Conservation (phyloP, 176 grass and related monocot species). For the Secale cereale region DNA sequence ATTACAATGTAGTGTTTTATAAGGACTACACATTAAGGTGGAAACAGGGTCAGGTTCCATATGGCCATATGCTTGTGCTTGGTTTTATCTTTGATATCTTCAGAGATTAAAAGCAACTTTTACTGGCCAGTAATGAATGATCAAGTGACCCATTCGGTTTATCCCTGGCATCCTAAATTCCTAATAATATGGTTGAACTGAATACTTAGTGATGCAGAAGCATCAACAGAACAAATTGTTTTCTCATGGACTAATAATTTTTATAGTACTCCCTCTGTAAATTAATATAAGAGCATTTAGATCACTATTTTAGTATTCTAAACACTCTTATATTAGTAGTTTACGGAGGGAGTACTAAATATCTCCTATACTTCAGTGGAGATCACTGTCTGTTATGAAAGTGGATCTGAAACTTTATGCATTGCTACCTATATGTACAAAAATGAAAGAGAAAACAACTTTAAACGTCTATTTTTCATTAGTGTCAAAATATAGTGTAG, state of each 20-base stretch:
- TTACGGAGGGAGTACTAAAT: too few relatives aligned
- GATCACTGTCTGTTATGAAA: neutral
- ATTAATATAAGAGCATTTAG: too few relatives aligned
- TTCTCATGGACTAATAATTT: neutral
- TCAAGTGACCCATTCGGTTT: neutral
- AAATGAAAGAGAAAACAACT: neutral
- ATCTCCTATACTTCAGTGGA: neutral
- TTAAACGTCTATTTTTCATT: neutral
- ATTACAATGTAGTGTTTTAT: neutral
- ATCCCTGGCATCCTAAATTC: neutral
- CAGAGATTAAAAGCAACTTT: neutral
- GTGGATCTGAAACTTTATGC: neutral
- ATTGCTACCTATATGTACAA: neutral
- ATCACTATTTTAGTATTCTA: too few relatives aligned
- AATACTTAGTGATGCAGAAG: neutral
- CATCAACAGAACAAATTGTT: neutral
- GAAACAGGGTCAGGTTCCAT: neutral
- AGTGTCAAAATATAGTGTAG: neutral
- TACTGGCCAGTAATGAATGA: neutral
- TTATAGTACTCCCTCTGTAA: too few relatives aligned
- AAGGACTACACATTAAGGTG: neutral
- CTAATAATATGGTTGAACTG: neutral
- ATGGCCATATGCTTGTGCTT: neutral
- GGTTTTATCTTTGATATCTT: neutral
- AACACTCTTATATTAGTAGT: too few relatives aligned